Base-by-base conservation (phyloP, 148 eudicot genomes). In the Gaultheria prostrata region DNA sequence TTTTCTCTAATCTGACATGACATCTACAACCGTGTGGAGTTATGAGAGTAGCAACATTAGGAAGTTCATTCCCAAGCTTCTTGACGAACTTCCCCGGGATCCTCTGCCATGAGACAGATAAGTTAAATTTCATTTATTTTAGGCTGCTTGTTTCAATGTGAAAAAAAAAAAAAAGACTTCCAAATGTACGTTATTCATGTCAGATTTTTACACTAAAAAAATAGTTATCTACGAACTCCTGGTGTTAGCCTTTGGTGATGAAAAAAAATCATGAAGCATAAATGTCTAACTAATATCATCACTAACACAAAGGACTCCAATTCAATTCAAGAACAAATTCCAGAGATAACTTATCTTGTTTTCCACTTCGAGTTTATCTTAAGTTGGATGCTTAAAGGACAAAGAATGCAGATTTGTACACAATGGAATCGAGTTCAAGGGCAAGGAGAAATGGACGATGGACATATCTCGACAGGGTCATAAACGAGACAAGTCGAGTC, bases 21-120 rank as follows among this genome's bases (percentile, higher is more conserved):
- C 87, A 86, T 4, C 70, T 80, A 67, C 87, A 86, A 35, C 90
- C 91, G 49, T 86, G 79, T 5, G 94, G 91, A 83, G 84, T 84
- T 17, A 73, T 81, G 20, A 92, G 84, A 53, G 59, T 80, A 14
- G 78, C 89, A 70, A 59, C 49, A 63, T 82, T 67, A 32, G 83
- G 56, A 63, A 89, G 82, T 81, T 87, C 88, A 10, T 61, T 65
- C 33, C 71, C 71, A 26, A 65, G 33, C 33, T 65, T 65, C 71
- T 65, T 65, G 33, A 65, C 4, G 71, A 65, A 65, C 71, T 65
- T 65, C 71, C 71, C 33, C 6, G 71, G 71, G 17, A 65, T 65
- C 32, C 71, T 65, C 71, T 65, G 67, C 67, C n/a, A 13, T 61
- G 32, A 10, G 33, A 65, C 33, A 26, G 28, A 9, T 65, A 33